Percentiles rank a stretch among this genome's conserved stretches.
phyloP scores from a whole-genome alignment of 2,329 filamentous ascomycete genomes.

The Periglandula ipomoeae region DNA sequence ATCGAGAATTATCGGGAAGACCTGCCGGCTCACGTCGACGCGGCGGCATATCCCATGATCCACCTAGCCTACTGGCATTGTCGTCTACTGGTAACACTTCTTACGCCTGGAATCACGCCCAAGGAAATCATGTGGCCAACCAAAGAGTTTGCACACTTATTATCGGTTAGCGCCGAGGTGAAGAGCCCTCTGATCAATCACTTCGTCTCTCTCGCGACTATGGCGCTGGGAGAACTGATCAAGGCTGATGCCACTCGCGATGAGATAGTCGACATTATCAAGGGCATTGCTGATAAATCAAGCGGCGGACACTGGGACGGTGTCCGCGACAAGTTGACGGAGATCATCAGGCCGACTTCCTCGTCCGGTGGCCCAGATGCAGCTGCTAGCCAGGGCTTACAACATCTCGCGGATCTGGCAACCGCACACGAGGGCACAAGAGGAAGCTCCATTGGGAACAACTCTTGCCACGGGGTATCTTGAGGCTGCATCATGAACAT shows the following conservation, averaged over 20 bases:
- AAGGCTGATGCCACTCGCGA: slow-evolving; percentile 46
- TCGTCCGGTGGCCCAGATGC: slow-evolving; percentile 21
- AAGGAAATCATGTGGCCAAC: slow-evolving; percentile 52
- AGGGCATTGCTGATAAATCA: slow-evolving; percentile 46
- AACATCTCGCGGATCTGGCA: slow-evolving; percentile 51
- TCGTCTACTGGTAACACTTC: slow-evolving; percentile 53
- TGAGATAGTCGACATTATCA: slow-evolving; percentile 46
- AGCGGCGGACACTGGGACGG: slow-evolving; percentile 46
- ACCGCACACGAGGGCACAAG: slow-evolving; percentile 31
- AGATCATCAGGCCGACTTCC: slow-evolving; percentile 25
- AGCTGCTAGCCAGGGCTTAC: slow-evolving; percentile 43
- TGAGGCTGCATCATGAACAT: slow-evolving; percentile 12
- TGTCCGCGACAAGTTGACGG: slow-evolving; percentile 35
- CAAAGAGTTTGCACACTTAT: slow-evolving; percentile 47
- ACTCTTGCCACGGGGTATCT: slow-evolving; percentile 27
- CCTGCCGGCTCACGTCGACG: slow-evolving; percentile 48
- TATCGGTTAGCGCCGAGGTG: slow-evolving; percentile 44
- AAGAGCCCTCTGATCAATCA: slow-evolving; percentile 59
- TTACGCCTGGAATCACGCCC: slow-evolving; percentile 45
- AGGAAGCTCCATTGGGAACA: slow-evolving; percentile 23
- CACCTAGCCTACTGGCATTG: slow-evolving; percentile 64
- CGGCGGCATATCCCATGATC: slow-evolving; percentile 43
- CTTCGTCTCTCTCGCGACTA: slow-evolving; percentile 48
- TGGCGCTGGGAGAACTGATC: slow-evolving; percentile 52
- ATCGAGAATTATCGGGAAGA: slow-evolving; percentile 56